Conservation (phyloP, 1,284 basidiomycete genomes). For the Ustilago curta region DNA sequence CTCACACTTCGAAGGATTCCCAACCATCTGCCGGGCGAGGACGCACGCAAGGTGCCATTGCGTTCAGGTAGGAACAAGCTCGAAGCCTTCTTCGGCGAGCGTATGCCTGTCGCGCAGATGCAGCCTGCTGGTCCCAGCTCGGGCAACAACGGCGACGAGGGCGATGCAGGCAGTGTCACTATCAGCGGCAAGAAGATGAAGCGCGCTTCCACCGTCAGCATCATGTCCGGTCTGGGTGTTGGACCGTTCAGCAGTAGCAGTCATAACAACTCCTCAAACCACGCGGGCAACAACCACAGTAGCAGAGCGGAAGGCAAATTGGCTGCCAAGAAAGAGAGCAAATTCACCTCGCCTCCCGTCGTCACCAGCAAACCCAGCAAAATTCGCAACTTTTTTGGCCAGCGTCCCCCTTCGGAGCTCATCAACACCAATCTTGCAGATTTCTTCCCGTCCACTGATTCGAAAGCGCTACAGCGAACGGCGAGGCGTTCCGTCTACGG, state of each 20-base stretch:
- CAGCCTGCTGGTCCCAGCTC: slow-evolving; percentile 62
- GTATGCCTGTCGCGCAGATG: slow-evolving; percentile 55
- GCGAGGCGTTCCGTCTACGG: slow-evolving; percentile 63
- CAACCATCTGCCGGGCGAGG: slow-evolving; percentile 49
- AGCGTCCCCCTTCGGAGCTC: slow-evolving; percentile 94
- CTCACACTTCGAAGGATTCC: slow-evolving; percentile 75
- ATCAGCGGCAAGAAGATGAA: slow-evolving; percentile 78
- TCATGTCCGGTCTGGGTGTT: slow-evolving; percentile 84
- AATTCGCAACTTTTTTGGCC: slow-evolving; percentile 96
- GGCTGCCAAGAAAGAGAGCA: slow-evolving; percentile 30
- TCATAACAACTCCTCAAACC: slow-evolving; percentile 10
- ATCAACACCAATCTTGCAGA: slow-evolving; percentile 96
- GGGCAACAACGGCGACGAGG: slow-evolving; percentile 58
- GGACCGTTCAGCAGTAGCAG: slow-evolving; percentile 33
- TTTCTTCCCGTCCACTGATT: slow-evolving; percentile 94
- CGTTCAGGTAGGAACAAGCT: slow-evolving; percentile 69
- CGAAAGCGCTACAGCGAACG: slow-evolving; percentile 72
- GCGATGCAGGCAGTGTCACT: slow-evolving; percentile 46
- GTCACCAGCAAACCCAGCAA: slow-evolving; percentile 69
- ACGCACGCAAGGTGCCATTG: slow-evolving; percentile 35
- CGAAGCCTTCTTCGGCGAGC: slow-evolving; percentile 76
- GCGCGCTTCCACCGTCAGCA: slow-evolving; percentile 91
- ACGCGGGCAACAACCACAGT: slow-evolving; percentile 2
- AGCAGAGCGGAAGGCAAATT: slow-evolving; percentile 17
- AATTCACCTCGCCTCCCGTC: slow-evolving; percentile 18